Evolutionary conservation across 805 yeast species (phyloP).

Genomic region (Priceomyces melissophilus): DNA sequence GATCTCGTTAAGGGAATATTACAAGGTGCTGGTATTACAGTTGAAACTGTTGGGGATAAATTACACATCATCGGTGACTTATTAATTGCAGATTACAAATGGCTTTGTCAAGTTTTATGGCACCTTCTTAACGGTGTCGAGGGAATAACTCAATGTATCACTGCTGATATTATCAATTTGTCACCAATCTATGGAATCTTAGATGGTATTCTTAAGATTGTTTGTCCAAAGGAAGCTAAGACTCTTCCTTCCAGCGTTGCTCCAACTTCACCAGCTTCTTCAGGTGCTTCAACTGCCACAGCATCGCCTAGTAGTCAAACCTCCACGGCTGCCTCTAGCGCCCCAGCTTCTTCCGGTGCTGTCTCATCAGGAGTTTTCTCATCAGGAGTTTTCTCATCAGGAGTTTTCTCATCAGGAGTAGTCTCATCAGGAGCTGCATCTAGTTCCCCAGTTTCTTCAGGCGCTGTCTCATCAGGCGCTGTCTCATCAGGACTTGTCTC

Average conservation of each 20-base stretch:
- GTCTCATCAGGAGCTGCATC: background rate
- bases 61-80: conserved; percentile 4
- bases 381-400: conserved; percentile 1
- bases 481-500: too few relatives aligned
- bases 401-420: too few relatives aligned
- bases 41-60: conserved; percentile 1
- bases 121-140: conserved; percentile 5
- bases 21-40: background rate
- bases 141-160: conserved; percentile 4
- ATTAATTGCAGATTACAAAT: conserved; percentile 2
- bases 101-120: conserved; percentile 6
- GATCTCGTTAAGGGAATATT: background rate
- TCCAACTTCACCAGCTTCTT: conserved; percentile 3
- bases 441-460: background rate
- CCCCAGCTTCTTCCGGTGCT: conserved; percentile 1
- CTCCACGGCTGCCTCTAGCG: conserved; percentile 2
- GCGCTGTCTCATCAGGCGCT: background rate
- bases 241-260: conserved; percentile 1
- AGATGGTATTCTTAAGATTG: conserved; percentile 1
- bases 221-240: conserved; percentile 2
- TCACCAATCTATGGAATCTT: background rate
- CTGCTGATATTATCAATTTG: conserved; percentile 3
- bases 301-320: conserved; percentile 3
- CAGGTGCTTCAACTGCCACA: conserved; percentile 4
- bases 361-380: conserved; percentile 8